Base-by-base conservation (phyloP, 371 early-diverging fungal species). In the Syncephalis fuscata region DNA sequence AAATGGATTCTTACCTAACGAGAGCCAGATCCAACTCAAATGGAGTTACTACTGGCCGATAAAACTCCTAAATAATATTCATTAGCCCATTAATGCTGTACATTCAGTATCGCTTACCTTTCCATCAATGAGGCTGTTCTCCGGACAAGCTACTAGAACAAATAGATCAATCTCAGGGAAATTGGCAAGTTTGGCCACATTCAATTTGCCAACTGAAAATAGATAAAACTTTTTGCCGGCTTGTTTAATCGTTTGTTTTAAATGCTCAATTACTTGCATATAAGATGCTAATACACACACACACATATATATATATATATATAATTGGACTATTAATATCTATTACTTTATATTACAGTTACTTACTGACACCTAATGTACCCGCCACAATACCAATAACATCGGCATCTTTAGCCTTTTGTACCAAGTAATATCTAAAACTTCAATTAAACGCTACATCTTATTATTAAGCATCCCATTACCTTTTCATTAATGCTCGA, bases 381-480 rank as follows among this genome's bases (percentile, higher is more conserved):
- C 96, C 96, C n/a, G 90, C 88, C 9, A 93, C 88, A 26, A 96
- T 87, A 21, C 94, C 96, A 58, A 96, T 73, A 8, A 88, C 79
- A 45, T 82, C 74, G 1, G 93, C 86, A 62, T 94, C 92, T 51
- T 78, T 79, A n/a, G 92, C 93, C 50, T 82, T 84, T 61, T 92
- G 88, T 16, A 95, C 78, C 58, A 85, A 63, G 46, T 71, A 74
- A 58, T 80, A 88, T 27, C 81, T 70, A 48, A 48, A 45, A n/a
- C n/a, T n/a, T n/a, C n/a, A n/a, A n/a, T n/a, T n/a, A n/a, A n/a
- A n/a, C n/a, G n/a, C n/a, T n/a, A n/a, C n/a, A n/a, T n/a, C n/a
- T n/a, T n/a, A n/a, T n/a, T n/a, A n/a, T n/a, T n/a, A n/a, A n/a
- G n/a, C n/a, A n/a, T n/a, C n/a, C n/a, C n/a, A 48, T 39, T 70